These are phyloP conservation scores for Rhynchospora pubera DNA, from an alignment of 176 grass and related monocot species.

Conservation along the genomic window DNA sequence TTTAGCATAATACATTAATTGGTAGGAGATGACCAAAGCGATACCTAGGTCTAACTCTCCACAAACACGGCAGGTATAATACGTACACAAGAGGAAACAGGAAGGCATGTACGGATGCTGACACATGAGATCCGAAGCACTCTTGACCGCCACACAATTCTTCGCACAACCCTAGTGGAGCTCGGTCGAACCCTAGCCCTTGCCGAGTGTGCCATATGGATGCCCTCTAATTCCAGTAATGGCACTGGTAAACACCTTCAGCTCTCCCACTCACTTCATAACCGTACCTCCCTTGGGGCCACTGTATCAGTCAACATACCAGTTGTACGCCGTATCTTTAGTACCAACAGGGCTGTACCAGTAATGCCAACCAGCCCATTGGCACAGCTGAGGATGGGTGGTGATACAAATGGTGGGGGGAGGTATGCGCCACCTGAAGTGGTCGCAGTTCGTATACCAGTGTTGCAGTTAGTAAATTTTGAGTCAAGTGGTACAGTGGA, in stretches of 20 bases:
- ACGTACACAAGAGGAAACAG: constrained; percentile 62
- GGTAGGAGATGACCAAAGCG: background rate
- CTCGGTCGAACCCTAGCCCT: constrained; percentile 58
- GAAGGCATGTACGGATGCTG: constrained; percentile 80
- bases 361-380: constrained; percentile 27
- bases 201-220: constrained; percentile 77
- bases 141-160: constrained; percentile 75
- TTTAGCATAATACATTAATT: background rate
- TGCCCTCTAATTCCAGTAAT: constrained; percentile 45
- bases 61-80: constrained; percentile 29
- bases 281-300: constrained; percentile 14
- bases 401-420: constrained; percentile 15
- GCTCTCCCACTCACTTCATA: constrained; percentile 31
- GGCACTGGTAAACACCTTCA: constrained; percentile 26
- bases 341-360: constrained; percentile 21
- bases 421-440: constrained; percentile 74
- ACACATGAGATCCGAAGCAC: constrained; percentile 92
- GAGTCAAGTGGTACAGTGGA: constrained; percentile 80
- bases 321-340: constrained; percentile 27
- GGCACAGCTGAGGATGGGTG: constrained; percentile 9
- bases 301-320: constrained; percentile 26
- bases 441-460: constrained; percentile 67
- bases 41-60: background rate
- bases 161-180: constrained; percentile 77
- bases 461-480: constrained; percentile 83